A percentile compares a stretch with the other conserved stretches of the same genome.
Evolutionary conservation across 116 monocot genomes (phyloP).

Genomic region (Dioscorea cayenensis): DNA sequence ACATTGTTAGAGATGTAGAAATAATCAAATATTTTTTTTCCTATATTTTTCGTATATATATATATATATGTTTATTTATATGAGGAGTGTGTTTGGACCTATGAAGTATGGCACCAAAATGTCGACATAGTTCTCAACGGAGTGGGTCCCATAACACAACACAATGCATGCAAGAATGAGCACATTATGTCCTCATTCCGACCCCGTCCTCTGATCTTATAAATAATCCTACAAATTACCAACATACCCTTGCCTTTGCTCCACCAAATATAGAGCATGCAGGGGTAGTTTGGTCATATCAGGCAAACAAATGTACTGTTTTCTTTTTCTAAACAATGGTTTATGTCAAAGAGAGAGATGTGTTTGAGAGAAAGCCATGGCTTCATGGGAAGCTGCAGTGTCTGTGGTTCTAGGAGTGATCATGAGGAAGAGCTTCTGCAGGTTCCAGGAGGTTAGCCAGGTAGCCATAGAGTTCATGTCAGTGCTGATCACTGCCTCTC

Average conservation of each 20-base stretch:
- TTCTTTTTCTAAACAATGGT: too few relatives aligned
- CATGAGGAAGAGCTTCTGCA: constrained; percentile 24
- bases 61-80: too few relatives aligned
- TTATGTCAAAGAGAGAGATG: background rate
- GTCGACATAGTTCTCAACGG: background rate
- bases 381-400: constrained; percentile 6
- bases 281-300: too few relatives aligned
- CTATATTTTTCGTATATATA: too few relatives aligned
- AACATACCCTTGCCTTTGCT: too few relatives aligned
- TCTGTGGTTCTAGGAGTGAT: constrained; percentile 11
- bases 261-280: too few relatives aligned
- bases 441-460: constrained; percentile 4
- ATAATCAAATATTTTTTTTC: too few relatives aligned
- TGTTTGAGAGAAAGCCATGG: constrained; percentile 2
- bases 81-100: too few relatives aligned
- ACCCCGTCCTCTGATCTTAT: background rate
- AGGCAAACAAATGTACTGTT: too few relatives aligned
- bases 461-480: constrained; percentile 15
- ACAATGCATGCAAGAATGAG: background rate
- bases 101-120: too few relatives aligned
- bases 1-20: too few relatives aligned
- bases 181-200: background rate
- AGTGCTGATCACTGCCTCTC: background rate
- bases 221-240: too few relatives aligned
- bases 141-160: background rate